Evolutionary conservation across 768 basidiomycete genomes (phyloP), one percentile per base, ranked within the genome.

Genomic region (Kwoniella sp.): DNA sequence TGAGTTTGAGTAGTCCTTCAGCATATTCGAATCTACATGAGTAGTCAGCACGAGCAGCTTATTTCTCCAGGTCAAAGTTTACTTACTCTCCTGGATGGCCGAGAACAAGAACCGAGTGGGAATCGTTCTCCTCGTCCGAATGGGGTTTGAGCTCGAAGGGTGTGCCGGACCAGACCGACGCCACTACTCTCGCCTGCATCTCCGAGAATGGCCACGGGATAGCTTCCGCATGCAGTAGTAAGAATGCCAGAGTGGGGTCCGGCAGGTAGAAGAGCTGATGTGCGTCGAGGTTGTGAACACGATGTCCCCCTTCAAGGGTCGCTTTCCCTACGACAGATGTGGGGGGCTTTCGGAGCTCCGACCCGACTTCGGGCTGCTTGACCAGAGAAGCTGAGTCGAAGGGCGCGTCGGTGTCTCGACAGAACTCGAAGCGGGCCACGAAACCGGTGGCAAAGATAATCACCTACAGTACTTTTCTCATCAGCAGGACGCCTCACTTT

Each of bases 71-170:
- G 53, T 7, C n/a, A 31, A n/a, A n/a, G 41, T 11, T 20, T 15
- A 65, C 63, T 38, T 48, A 65, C 63, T 65, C 63, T 65, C 63
- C 63, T 13, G 63, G 63, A 53, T 65, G 63, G 23, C 63, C 63
- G 5, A 65, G 34, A 25, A 65, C 55, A 2, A 65, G 63, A 7
- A 65, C 57, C 4, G 63, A 58, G 23, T 65, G 63, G 23, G 59
- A 61, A 28, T 61, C 59, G 31, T 61, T 61, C n/a, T 61, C 50
- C 26, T 61, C 59, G 22, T 61, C 50, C 7, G 59, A 26, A 61
- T 61, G 59, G 17, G 59, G 59, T 8, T 30, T 38, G 13, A 61
- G 31, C 20, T 61, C 59, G 15, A 61, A 30, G 9, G 59, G 59
- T 15, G 59, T 61, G 23, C 59, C 59, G 8, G 30, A 50, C 59